phyloP scores from a whole-genome alignment of 768 basidiomycete species.

The Naematelia encephala region DNA sequence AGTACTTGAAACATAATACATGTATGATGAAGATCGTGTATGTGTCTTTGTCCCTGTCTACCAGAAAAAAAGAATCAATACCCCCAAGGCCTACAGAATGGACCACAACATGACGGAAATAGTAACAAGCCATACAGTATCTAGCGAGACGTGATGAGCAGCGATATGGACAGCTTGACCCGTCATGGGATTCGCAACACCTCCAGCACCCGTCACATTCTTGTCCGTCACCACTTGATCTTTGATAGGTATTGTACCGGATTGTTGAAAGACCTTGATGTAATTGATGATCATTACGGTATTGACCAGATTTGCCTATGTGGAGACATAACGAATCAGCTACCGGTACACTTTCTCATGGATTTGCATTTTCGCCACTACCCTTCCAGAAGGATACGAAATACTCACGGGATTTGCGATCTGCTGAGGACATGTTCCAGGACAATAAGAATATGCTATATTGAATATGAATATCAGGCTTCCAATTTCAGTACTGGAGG shows the following conservation, averaged over 20 bases:
- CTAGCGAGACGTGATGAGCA: too few relatives aligned
- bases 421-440: slow-evolving; percentile 44
- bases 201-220: slow-evolving; percentile 37
- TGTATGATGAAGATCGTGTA: too few relatives aligned
- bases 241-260: slow-evolving; percentile 7
- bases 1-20: too few relatives aligned
- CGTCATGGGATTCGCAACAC: slow-evolving; percentile 10
- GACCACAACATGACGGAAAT: too few relatives aligned
- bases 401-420: slow-evolving; percentile 39
- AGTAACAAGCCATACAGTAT: too few relatives aligned
- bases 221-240: slow-evolving; percentile 21
- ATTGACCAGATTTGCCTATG: slow-evolving; percentile 44
- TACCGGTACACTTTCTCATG: too few relatives aligned
- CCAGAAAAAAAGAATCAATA: too few relatives aligned
- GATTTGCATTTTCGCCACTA: too few relatives aligned
- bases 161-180: too few relatives aligned
- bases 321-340: not conserved
- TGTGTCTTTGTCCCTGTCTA: too few relatives aligned
- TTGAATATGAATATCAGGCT: not conserved
- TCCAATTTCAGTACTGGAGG: not conserved
- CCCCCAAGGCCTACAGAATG: too few relatives aligned
- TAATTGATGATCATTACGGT: slow-evolving; percentile 47
- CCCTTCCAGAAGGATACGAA: too few relatives aligned
- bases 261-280: slow-evolving; percentile 41
- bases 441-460: slow-evolving; percentile 41